Evolutionary conservation across 225 moss, liverwort and hornwort genomes (phyloP).

Genomic region (Sphagnum tenellum): DNA sequence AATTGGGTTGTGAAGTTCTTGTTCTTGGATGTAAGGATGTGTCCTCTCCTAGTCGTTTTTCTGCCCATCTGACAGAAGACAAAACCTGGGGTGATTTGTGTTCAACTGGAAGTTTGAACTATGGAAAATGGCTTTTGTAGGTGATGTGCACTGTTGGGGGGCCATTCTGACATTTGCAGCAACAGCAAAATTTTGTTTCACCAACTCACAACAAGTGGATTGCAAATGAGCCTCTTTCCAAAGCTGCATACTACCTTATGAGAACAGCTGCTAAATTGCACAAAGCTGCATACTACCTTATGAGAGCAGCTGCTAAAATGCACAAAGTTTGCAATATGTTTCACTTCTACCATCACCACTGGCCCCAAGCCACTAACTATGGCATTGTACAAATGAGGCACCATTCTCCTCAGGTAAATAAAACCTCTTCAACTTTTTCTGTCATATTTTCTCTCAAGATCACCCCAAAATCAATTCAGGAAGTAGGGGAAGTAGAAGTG

Average conservation of each 20-base stretch:
- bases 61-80: no score
- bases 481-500: no score
- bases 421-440: neutral
- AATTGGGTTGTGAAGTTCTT: constrained; percentile 50
- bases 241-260: constrained; percentile 86
- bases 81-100: no score
- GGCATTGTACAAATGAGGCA: constrained; percentile 64
- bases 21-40: constrained; percentile 70
- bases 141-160: constrained; percentile 91
- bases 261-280: constrained; percentile 40
- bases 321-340: constrained; percentile 18
- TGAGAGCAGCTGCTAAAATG: constrained; percentile 27
- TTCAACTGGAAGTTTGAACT: no score
- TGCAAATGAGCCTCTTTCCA: constrained; percentile 83
- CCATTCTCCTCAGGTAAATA: constrained; percentile 24
- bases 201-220: constrained; percentile 93
- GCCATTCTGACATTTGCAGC: constrained; percentile 62
- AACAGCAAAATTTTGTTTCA: constrained; percentile 48
- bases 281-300: no score
- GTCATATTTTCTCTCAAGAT: no score
- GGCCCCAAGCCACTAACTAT: constrained; percentile 85
- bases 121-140: constrained; percentile 14
- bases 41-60: no score
- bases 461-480: no score
- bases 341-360: constrained; percentile 60